Evolutionary conservation across 768 basidiomycete species (phyloP).

Genomic region (Rhizopogon sp.): DNA sequence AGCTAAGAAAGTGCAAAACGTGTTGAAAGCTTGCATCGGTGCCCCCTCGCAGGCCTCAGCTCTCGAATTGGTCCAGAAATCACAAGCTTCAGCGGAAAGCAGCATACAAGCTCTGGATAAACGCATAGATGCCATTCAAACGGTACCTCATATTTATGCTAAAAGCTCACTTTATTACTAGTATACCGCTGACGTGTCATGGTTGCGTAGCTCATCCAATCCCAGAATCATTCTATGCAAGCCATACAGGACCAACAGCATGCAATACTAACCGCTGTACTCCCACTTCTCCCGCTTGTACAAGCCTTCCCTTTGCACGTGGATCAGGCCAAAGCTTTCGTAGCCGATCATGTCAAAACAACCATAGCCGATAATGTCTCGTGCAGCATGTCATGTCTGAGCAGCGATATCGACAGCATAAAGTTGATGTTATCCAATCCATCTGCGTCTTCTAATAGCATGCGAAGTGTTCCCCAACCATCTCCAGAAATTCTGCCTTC

Average conservation of each 20-base stretch:
- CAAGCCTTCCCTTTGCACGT: conserved; percentile 58
- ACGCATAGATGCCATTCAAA: conserved; percentile 51
- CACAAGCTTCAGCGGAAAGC: conserved; percentile 33
- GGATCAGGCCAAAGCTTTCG: conserved; percentile 17
- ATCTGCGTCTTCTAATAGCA: background rate
- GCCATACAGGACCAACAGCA: conserved; percentile 45
- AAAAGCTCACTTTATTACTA: conserved; percentile 17
- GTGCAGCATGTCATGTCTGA: conserved; percentile 13
- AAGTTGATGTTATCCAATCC: conserved; percentile 1
- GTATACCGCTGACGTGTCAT: conserved; percentile 6
- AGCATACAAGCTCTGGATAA: conserved; percentile 44
- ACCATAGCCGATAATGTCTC: conserved; percentile 13
- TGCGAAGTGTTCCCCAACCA: background rate
- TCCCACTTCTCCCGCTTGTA: conserved; percentile 57
- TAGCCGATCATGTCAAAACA: conserved; percentile 16
- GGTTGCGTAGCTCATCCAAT: conserved; percentile 38
- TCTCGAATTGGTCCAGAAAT: conserved; percentile 35
- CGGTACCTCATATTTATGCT: conserved; percentile 27
- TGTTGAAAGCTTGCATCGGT: conserved; percentile 55
- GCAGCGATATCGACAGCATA: conserved; percentile 8
- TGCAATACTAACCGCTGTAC: conserved; percentile 46
- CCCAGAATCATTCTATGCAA: conserved; percentile 52
- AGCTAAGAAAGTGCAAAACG: conserved; percentile 64
- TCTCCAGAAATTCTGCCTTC: too few relatives aligned
- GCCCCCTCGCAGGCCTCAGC: conserved; percentile 44